phyloP scores from a whole-genome alignment of 139 green algal species.

The Chlamydomonas sp. region DNA sequence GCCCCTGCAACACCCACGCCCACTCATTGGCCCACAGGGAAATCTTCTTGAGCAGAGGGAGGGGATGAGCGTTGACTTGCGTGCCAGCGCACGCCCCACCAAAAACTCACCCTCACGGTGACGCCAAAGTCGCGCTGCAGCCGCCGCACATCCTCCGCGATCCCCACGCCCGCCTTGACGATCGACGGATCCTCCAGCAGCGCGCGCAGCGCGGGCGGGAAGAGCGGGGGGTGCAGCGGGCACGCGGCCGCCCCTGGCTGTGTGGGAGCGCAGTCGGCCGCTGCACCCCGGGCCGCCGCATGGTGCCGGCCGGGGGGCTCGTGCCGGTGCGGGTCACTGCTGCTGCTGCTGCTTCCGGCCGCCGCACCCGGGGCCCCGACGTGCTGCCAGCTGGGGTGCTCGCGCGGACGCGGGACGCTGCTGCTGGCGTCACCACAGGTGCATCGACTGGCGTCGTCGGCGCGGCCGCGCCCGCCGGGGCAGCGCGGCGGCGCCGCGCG shows the following conservation, averaged over 20 bases:
- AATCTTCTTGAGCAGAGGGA: neutral
- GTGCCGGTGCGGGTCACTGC: neutral
- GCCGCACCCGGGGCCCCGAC: neutral
- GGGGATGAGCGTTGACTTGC: too few species aligned
- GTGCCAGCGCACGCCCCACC: too few species aligned
- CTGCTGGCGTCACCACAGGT: neutral
- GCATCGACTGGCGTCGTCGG: too few species aligned
- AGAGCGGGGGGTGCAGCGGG: neutral
- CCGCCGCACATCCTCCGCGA: conserved; percentile 26
- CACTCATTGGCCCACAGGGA: too few species aligned
- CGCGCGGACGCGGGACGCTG: conserved; percentile 2
- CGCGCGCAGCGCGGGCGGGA: conserved; percentile 2
- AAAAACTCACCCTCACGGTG: conserved; percentile 12
- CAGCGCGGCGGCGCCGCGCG: too few species aligned
- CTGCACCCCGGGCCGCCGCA: neutral
- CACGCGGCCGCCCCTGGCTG: neutral
- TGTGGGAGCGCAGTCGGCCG: neutral
- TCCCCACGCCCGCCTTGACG: conserved; percentile 33
- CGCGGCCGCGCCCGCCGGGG: too few species aligned
- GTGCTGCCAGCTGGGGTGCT: neutral
- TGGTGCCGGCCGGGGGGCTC: neutral
- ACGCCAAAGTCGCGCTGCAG: conserved; percentile 23
- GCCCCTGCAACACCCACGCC: too few species aligned
- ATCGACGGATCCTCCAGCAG: conserved; percentile 22
- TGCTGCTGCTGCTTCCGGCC: neutral